Conservation (phyloP, 2,329 filamentous ascomycete species). For the Ophiosphaerella narmari region DNA sequence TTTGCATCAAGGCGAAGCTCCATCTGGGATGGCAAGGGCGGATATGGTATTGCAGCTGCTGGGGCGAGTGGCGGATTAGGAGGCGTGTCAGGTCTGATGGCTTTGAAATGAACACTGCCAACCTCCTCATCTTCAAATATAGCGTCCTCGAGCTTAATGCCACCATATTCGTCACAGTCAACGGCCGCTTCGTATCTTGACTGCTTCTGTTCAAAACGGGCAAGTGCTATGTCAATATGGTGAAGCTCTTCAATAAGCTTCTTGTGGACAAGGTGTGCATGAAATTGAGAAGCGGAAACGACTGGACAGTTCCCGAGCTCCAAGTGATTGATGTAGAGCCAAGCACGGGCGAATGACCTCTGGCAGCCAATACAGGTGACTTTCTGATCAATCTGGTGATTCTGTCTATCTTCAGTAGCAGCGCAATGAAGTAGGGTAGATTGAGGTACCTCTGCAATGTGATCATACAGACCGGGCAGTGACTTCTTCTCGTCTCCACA, state of each 20-base stretch:
- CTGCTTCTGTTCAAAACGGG: slow-evolving; percentile 37
- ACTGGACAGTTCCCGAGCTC: slow-evolving; percentile 57
- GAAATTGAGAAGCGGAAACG: slow-evolving; percentile 52
- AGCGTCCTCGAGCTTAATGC: slow-evolving; percentile 21
- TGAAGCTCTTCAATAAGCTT: slow-evolving; percentile 48
- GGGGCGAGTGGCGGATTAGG: slow-evolving; percentile 1
- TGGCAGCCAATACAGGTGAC: slow-evolving; percentile 60
- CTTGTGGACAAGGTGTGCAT: slow-evolving; percentile 57
- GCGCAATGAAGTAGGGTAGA: not conserved
- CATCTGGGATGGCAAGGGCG: slow-evolving; percentile 23
- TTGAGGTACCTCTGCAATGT: slow-evolving; percentile 56
- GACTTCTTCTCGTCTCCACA: slow-evolving; percentile 63
- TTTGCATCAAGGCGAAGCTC: not conserved
- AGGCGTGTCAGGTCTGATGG: slow-evolving; percentile 27
- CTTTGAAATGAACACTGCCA: slow-evolving; percentile 22
- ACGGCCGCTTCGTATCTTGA: slow-evolving; percentile 31
- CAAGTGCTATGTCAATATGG: slow-evolving; percentile 13
- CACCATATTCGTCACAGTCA: slow-evolving; percentile 36
- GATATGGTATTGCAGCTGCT: slow-evolving; percentile 15
- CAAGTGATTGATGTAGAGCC: slow-evolving; percentile 58
- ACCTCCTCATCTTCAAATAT: slow-evolving; percentile 24
- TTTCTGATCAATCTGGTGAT: slow-evolving; percentile 55
- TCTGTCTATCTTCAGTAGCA: slow-evolving; percentile 35
- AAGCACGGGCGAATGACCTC: slow-evolving; percentile 53
- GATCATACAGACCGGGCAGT: slow-evolving; percentile 55